These are phyloP conservation scores for Umbellularia californica DNA, from an alignment of 164 flowering plant genomes.

Conservation along the genomic window DNA sequence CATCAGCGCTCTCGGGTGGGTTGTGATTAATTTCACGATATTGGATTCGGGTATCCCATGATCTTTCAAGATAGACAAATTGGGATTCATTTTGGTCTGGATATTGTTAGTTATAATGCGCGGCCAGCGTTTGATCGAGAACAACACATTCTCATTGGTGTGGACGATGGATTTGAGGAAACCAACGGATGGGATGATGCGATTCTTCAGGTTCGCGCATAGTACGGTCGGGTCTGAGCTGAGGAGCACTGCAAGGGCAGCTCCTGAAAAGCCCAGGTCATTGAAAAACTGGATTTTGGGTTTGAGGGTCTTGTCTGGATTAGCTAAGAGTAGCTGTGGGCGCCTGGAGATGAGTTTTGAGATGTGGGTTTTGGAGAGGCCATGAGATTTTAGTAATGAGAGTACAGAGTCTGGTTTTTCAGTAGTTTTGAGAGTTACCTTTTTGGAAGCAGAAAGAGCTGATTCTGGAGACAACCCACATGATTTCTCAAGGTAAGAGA, in stretches of 20 bases:
- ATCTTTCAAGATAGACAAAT: constrained; percentile 9
- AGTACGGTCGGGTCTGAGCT: constrained; percentile 11
- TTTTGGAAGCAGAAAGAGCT: no score
- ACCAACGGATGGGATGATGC: constrained; percentile 20
- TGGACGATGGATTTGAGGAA: constrained; percentile 14
- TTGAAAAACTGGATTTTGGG: constrained; percentile 35
- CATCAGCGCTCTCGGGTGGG: not conserved
- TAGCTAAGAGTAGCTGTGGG: no score
- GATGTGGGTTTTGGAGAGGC: no score
- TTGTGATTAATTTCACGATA: not conserved
- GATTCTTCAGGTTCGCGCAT: constrained; percentile 14
- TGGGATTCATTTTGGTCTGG: not conserved
- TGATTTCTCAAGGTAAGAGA: not conserved
- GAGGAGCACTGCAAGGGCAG: constrained; percentile 8
- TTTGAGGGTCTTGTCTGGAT: not conserved
- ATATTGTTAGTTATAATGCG: not conserved
- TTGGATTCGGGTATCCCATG: constrained; percentile 10
- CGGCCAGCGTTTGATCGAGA: not conserved
- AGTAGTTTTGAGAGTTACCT: no score
- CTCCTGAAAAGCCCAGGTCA: constrained; percentile 20
- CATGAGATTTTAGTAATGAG: no score
- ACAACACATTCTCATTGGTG: constrained; percentile 13
- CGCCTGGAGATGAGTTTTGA: no score
- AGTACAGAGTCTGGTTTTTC: no score
- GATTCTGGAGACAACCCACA: not conserved